phyloP scores from a whole-genome alignment of 345 rosid genomes.

The Barbarea vulgaris region DNA sequence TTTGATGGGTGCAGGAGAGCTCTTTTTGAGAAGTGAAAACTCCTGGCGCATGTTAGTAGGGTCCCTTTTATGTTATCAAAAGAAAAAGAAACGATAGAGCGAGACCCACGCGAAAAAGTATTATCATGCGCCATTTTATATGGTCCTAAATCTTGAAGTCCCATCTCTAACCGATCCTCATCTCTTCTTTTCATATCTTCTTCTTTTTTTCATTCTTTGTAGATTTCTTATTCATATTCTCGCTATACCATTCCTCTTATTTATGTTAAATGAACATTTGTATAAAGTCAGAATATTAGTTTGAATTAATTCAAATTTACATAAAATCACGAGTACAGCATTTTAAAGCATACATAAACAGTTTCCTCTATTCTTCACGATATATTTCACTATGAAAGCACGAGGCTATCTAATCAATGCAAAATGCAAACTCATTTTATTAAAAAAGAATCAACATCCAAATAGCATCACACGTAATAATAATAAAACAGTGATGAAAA shows the following conservation, averaged over 20 bases:
- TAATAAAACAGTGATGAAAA: constrained; percentile 33
- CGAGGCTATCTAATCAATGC: constrained; percentile 5
- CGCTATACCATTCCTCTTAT: not conserved
- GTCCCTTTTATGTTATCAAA: constrained; percentile 14
- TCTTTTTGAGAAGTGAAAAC: constrained; percentile 29
- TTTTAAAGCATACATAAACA: not conserved
- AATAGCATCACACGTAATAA: constrained; percentile 27
- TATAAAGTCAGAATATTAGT: not conserved
- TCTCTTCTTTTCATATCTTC: not conserved
- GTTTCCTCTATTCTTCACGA: constrained; percentile 9
- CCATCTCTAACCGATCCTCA: constrained; percentile 16
- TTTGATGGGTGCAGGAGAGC: constrained; percentile 35
- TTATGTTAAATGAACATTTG: not conserved
- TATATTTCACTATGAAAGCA: not conserved
- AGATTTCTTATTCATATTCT: not conserved
- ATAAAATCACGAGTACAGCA: not conserved
- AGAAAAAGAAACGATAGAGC: not conserved
- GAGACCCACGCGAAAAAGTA: constrained; percentile 36
- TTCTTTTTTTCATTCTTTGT: not conserved
- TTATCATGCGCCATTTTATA: constrained; percentile 41
- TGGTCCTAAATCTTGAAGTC: constrained; percentile 33
- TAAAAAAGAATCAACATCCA: constrained; percentile 7
- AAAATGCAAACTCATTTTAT: constrained; percentile 19
- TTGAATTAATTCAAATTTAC: not conserved
- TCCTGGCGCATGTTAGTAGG: constrained; percentile 49